Percentiles rank a stretch among this genome's conserved stretches.
Evolutionary conservation across 495 filamentous ascomycete genomes (phyloP).

Genomic region (Tuber aestivum): DNA sequence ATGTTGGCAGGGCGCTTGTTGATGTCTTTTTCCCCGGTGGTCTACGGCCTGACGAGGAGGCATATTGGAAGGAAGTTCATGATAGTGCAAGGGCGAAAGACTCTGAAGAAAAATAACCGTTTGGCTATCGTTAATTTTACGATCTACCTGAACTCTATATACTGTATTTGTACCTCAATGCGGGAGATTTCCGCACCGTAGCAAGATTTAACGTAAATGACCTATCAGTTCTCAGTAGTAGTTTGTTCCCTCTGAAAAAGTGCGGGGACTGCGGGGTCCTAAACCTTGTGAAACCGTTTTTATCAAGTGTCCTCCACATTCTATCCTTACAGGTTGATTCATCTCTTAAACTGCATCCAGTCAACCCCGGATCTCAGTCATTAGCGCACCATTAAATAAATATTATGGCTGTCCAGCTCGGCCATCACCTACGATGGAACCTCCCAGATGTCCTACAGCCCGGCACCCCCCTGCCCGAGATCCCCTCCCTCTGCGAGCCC

Average conservation of each 20-base stretch:
- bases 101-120: not conserved
- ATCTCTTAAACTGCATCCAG: not conserved
- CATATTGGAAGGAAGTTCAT: conserved; percentile 11
- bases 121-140: not conserved
- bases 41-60: conserved; percentile 17
- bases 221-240: not conserved
- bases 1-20: conserved; percentile 41
- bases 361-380: not conserved
- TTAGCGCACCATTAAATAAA: not conserved
- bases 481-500: conserved; percentile 8
- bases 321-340: not conserved
- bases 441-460: conserved; percentile 4
- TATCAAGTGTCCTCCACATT: not conserved
- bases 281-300: not conserved
- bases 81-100: not conserved
- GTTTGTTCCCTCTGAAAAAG: not conserved
- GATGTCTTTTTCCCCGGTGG: conserved; percentile 44
- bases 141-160: not conserved
- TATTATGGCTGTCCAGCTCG: not conserved
- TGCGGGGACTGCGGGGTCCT: conserved; percentile 2
- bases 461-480: conserved; percentile 1
- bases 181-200: not conserved
- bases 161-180: not conserved
- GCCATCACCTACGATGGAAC: not conserved
- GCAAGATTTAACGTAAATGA: not conserved